These are phyloP conservation scores for Gaertneriomyces semiglobifer DNA, from an alignment of 192 early-diverging fungal genomes.

Conservation along the genomic window DNA sequence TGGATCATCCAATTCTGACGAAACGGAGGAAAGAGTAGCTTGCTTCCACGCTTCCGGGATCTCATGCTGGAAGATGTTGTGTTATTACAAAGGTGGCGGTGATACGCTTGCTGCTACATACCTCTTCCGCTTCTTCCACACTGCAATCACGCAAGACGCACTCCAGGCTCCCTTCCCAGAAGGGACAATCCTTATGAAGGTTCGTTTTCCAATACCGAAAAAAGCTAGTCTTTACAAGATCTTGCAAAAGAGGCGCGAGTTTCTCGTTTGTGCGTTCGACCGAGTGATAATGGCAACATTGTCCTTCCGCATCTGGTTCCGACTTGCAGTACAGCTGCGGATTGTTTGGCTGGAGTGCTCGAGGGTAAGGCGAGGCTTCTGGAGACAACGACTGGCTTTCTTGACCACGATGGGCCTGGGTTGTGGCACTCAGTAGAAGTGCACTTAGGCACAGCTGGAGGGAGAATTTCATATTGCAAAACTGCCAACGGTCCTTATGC, in stretches of 20 bases:
- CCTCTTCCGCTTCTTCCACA: conserved; percentile 78
- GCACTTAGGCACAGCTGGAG: too few relatives aligned
- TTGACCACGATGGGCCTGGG: too few relatives aligned
- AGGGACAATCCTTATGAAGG: conserved; percentile 81
- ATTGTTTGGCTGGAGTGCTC: too few relatives aligned
- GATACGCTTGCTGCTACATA: conserved; percentile 20
- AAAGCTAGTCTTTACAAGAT: conserved; percentile 80
- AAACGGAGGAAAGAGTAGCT: conserved; percentile 62
- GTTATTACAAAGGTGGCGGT: not conserved
- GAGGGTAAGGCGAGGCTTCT: too few relatives aligned
- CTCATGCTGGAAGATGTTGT: conserved; percentile 28
- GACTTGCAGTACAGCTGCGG: too few relatives aligned
- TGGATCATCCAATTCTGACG: conserved; percentile 46
- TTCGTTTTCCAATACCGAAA: conserved; percentile 92
- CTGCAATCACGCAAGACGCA: conserved; percentile 84
- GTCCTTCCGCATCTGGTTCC: too few relatives aligned
- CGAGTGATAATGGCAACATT: conserved; percentile 38
- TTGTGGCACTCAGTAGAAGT: too few relatives aligned
- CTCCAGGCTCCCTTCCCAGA: conserved; percentile 80
- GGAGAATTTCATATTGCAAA: too few relatives aligned
- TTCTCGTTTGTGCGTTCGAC: conserved; percentile 62
- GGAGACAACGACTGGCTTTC: too few relatives aligned
- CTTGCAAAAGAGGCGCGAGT: conserved; percentile 62
- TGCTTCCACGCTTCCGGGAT: conserved; percentile 54
- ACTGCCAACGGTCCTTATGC: too few relatives aligned